Evolutionary conservation across 1,139 yeast species (phyloP).

Genomic region (Pichia sp.): DNA sequence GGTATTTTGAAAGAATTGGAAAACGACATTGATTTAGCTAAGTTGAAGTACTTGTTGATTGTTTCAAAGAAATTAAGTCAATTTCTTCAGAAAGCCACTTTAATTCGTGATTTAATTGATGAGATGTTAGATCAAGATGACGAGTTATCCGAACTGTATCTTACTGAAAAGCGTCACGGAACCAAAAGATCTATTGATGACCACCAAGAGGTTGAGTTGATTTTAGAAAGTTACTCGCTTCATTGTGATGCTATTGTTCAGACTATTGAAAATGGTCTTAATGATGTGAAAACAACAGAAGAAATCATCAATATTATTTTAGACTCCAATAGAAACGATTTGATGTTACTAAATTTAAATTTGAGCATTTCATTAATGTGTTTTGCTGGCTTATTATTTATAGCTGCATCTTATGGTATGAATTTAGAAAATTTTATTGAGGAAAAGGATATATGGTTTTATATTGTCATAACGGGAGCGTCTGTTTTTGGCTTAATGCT

Average conservation of each 20-base stretch:
- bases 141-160: slow-evolving; percentile 59
- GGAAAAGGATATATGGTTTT: slow-evolving; percentile 50
- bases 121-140: slow-evolving; percentile 84
- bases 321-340: slow-evolving; percentile 71
- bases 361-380: slow-evolving; percentile 60
- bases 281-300: slow-evolving; percentile 70
- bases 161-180: slow-evolving; percentile 36
- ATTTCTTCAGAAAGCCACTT: slow-evolving; percentile 74
- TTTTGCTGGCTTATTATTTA: slow-evolving; percentile 50
- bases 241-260: slow-evolving; percentile 79
- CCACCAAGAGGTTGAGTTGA: slow-evolving; percentile 65
- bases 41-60: slow-evolving; percentile 69
- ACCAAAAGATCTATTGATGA: slow-evolving; percentile 29
- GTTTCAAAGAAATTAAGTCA: slow-evolving; percentile 75
- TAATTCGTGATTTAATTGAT: slow-evolving; percentile 79
- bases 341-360: slow-evolving; percentile 64
- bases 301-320: slow-evolving; percentile 72
- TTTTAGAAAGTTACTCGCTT: slow-evolving; percentile 65
- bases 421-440: slow-evolving; percentile 71
- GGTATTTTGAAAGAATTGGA: slow-evolving; percentile 75
- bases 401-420: slow-evolving; percentile 79
- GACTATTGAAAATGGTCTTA: slow-evolving; percentile 60
- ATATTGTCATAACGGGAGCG: slow-evolving; percentile 35
- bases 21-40: slow-evolving; percentile 74
- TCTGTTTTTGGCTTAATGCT: slow-evolving; percentile 34